Base-by-base conservation (phyloP, 78 protist species). In the Bigelowiella natans region DNA sequence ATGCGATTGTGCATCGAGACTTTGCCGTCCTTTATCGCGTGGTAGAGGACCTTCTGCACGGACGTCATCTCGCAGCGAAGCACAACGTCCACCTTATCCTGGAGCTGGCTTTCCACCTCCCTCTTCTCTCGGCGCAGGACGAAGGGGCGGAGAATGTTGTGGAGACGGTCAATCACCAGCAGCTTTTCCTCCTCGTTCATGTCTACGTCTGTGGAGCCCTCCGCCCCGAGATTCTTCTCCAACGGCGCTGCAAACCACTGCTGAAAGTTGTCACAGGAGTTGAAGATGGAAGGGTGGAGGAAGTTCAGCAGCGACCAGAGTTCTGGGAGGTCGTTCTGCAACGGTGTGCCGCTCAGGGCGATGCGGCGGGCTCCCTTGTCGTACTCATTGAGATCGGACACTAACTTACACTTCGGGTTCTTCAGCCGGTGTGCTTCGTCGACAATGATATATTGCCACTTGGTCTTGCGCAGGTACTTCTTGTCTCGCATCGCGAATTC, bases 121-220 rank as follows among this genome's bases (percentile, higher is more conserved):
- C 89, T 93, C 91, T 97, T 97, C 95, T 95, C 82, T 11, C 99
- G 91, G 29, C 99, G 92, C 83, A 97, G 90, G 37, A 88, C n/a
- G 39, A 39, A 83, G 2, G 88, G 36, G 2, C 88, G 87, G 36
- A 64, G 29, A 37, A 34, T 29, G 0, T 2, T 31, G 64, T 91
- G 39, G 31, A 86, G 85, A 18, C 86, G 86, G 11, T 83, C 29
- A 83, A 83, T 83, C 37, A 83, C 38, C 37, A 83, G 86, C 2
- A 83, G 86, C 86, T 83, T 83, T 26, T 87, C 89, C 40, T 31
- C 40, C 38, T 87, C 89, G 29, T 18, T 7, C 89, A 40, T 87
- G 40, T 87, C 40, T 34, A 18, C 11, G 82, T 51, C 18, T 2
- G 34, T 51, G 7, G 73, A 51, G 18, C 34, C 18, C 34, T 31